Base-by-base conservation (phyloP, 495 filamentous ascomycete species). In the Penicillium chermesinum region DNA sequence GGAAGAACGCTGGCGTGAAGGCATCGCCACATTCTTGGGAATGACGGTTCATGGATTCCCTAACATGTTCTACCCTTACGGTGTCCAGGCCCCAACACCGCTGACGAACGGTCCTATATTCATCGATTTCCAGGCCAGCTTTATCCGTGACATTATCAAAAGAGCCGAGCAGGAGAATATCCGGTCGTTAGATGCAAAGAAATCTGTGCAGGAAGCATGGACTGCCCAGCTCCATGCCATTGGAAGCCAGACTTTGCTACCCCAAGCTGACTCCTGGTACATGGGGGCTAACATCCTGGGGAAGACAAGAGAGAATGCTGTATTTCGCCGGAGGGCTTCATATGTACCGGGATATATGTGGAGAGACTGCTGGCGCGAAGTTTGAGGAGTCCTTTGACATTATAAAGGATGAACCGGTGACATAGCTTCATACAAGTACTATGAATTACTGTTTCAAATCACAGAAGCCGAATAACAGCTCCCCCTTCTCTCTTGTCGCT, bases 41-140 rank as follows among this genome's bases (percentile, higher is more conserved):
- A 64, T 79, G 44, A 66, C 61, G 13, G 67, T 66, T 18, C 53
- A 57, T 38, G 70, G 66, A 10, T 78, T 67, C 42, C 78, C 78
- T 1, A 82, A 82, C 54, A 69, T 76, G 60, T 77, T 79, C 66
- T 67, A 77, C 40, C 46, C 38, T 6, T 77, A 76, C 49, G 67
- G 70, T 42, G 63, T 64, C 13, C 71, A 74, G 54, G 74, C 62
- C 19, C 77, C 69, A 20, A 74, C 69, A 17, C 70, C 73, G 18
- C 77, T 78, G 44, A 53, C 54, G 57, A 79, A 79, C 54, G 75
- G 75, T 0, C 77, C 76, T 0, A 59, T 58, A 1, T 74, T 71
- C 42, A 66, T 73, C 16, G 73, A 78, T 46, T 49, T 61, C 22
- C 74, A 77, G 45, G 72, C 67, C 15, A 63, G 76, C 41, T 78